Evolutionary conservation across 116 monocot genomes (phyloP), one percentile per base, ranked within the genome.

Genomic region (Iris pallida): DNA sequence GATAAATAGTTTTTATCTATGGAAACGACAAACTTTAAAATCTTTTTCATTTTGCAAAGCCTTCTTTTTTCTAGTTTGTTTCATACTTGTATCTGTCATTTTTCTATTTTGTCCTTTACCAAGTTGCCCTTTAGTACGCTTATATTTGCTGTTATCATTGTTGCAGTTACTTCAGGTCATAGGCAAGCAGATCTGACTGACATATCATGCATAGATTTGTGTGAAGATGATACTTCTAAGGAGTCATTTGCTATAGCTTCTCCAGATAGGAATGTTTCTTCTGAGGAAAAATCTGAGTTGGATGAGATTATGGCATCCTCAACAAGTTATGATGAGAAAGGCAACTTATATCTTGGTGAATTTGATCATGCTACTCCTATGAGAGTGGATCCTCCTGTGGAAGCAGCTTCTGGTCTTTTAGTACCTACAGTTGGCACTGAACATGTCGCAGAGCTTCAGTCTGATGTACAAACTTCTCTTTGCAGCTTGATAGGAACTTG

Each of bases 101-200:
- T 30, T 30, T 30, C 30, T 30, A 30, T 30, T 30, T 30, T 30
- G 30, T 30, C 30, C 30, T 30, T 30, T 30, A 30, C 3, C 30
- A 30, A 30, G 30, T 30, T 30, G 30, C 30, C 30, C 30, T 30
- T 30, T 30, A 30, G 30, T 30, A 30, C 0, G 30, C 30, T 30
- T 65, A 40, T 55, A 4, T 20, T 55, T 67, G 42, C 16, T 42
- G 14, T 42, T 47, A 17, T 17, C 67, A 45, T 55, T 74, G 7
- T 74, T 77, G 20, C 64, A 80, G 80, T 84, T 58, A 45, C 71
- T 16, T 63, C 80, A 74, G 66, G 64, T 30, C 30, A 30, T 30
- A 58, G 71, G 73, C 61, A 73, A 47, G 43, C 55, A 52, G 70
- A 75, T 56, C 40, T 57, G 13, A 49, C 60, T 20, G 55, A 47